These are phyloP conservation scores for Trametes sp. DNA, from an alignment of 1,284 basidiomycete species.

Conservation along the genomic window DNA sequence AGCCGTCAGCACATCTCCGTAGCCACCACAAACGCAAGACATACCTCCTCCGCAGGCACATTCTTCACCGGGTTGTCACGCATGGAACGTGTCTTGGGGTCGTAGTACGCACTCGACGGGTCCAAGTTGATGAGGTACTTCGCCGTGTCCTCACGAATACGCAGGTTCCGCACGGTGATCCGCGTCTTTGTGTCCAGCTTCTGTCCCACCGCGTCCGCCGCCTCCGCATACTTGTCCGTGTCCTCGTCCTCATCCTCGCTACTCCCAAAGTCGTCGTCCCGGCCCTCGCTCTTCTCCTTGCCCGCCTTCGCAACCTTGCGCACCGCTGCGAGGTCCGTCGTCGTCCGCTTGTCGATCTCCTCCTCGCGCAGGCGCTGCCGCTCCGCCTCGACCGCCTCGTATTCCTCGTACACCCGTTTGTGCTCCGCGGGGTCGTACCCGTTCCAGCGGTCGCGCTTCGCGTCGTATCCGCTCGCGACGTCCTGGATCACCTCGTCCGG, in stretches of 20 bases:
- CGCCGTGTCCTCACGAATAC: slow-evolving; percentile 98
- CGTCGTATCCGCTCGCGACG: slow-evolving; percentile 86
- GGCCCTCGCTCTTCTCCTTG: slow-evolving; percentile 68
- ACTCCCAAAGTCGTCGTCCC: slow-evolving; percentile 94
- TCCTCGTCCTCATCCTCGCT: slow-evolving; percentile 95
- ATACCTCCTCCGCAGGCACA: slow-evolving; percentile 84
- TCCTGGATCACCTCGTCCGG: slow-evolving; percentile 92
- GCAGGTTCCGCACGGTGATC: slow-evolving; percentile 97
- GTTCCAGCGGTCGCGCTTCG: slow-evolving; percentile 98
- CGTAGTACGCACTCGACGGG: slow-evolving; percentile 96
- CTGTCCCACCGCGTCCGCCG: slow-evolving; percentile 96
- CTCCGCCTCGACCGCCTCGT: slow-evolving; percentile 92
- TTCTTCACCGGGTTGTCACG: slow-evolving; percentile 91
- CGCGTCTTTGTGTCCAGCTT: slow-evolving; percentile 98
- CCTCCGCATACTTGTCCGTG: slow-evolving; percentile 97
- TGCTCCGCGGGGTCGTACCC: slow-evolving; percentile 94
- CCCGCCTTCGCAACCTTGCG: slow-evolving; percentile 66
- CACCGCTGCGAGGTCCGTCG: slow-evolving; percentile 78
- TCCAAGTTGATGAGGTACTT: slow-evolving; percentile 99
- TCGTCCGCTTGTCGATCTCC: slow-evolving; percentile 96
- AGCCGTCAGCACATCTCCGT: slow-evolving; percentile 17
- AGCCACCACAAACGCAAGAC: slow-evolving; percentile 35
- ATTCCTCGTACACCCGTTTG: slow-evolving; percentile 90
- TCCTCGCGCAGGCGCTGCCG: slow-evolving; percentile 92
- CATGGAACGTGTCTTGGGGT: slow-evolving; percentile 99